phyloP scores from a whole-genome alignment of 768 basidiomycete species.

The Mycena chlorophos region DNA sequence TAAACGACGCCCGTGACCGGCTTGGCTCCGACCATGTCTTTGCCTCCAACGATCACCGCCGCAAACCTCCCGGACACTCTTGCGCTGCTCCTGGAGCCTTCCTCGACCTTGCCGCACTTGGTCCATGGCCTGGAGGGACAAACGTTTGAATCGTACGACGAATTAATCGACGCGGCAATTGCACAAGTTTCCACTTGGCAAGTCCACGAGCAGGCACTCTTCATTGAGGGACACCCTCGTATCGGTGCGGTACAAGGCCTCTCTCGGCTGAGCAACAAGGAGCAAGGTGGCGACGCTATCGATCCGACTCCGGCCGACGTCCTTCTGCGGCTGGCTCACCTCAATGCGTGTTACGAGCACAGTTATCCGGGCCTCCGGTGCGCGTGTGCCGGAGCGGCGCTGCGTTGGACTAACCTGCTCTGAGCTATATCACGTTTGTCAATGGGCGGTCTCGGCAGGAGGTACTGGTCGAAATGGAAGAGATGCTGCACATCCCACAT shows the following conservation, averaged over 20 bases:
- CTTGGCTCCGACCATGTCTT: too few relatives aligned
- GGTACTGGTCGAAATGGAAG: slow-evolving; percentile 82
- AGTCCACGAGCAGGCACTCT: slow-evolving; percentile 49
- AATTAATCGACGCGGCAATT: slow-evolving; percentile 58
- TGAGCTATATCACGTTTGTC: slow-evolving; percentile 93
- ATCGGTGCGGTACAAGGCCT: slow-evolving; percentile 83
- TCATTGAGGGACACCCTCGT: slow-evolving; percentile 84
- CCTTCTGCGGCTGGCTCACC: slow-evolving; percentile 65
- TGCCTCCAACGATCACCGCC: slow-evolving; percentile 39
- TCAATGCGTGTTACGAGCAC: slow-evolving; percentile 78
- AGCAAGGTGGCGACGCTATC: slow-evolving; percentile 59
- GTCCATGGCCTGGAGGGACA: slow-evolving; percentile 50
- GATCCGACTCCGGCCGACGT: slow-evolving; percentile 71
- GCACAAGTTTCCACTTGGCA: slow-evolving; percentile 55
- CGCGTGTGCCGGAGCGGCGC: too few relatives aligned
- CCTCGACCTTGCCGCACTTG: slow-evolving; percentile 53
- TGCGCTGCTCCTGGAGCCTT: slow-evolving; percentile 53
- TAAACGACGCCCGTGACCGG: too few relatives aligned
- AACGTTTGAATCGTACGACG: slow-evolving; percentile 43
- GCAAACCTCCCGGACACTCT: slow-evolving; percentile 33
- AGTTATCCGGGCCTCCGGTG: slow-evolving; percentile 71
- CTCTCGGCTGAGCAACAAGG: slow-evolving; percentile 72
- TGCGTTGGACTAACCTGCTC: too few relatives aligned
- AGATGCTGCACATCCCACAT: slow-evolving; percentile 52
- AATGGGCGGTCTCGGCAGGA: slow-evolving; percentile 73